Base-by-base conservation (phyloP, 1,284 basidiomycete species). In the Ceratobasidium sp. region DNA sequence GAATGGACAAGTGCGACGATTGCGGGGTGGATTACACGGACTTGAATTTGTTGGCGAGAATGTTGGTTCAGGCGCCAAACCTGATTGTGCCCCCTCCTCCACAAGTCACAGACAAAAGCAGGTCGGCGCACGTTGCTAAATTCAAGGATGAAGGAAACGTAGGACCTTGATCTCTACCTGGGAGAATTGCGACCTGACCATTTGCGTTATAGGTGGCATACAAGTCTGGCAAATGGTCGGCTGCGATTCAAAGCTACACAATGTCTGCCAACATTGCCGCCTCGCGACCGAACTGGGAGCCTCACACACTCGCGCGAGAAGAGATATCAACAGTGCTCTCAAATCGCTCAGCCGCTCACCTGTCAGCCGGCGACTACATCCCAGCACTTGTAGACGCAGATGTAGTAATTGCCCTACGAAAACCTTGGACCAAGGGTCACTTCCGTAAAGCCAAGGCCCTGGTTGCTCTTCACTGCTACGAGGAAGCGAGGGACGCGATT, bases 371-470 rank as follows among this genome's bases (percentile, higher is more conserved):
- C 7, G 92, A 96, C 81, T 89, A 86, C 80, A 84, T 95, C 71
- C 88, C 89, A 59, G 94, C 96, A 1, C 82, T 98, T 7, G 90
- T 91, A 25, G 96, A 99, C 78, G 95, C 96, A 0, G 95, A 98
- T 74, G 88, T 90, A 0, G 95, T 98, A 76, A 90, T 96, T 54
- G 82, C 87, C 75, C 82, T 98, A 71, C 92, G 94, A 79, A 85
- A 90, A 73, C 88, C 88, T 33, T 99, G 96, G 96, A 88, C 90
- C 77, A 98, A 98, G 80, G 96, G 95, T 0, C 94, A 98, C 80
- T 97, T 96, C 84, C 85, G 96, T 75, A 96, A 90, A 77, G 94
- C 92, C 2, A 92, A 92, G 79, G 95, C 96, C 0, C 83, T 98
- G 56, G 83, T 92, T 4, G 93, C 87, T n/a, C 82, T 99, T 72